A percentile compares a stretch with the other conserved stretches of the same genome.
Conservation (phyloP, 345 rosid genomes). For the Lenwebbia sp. region DNA sequence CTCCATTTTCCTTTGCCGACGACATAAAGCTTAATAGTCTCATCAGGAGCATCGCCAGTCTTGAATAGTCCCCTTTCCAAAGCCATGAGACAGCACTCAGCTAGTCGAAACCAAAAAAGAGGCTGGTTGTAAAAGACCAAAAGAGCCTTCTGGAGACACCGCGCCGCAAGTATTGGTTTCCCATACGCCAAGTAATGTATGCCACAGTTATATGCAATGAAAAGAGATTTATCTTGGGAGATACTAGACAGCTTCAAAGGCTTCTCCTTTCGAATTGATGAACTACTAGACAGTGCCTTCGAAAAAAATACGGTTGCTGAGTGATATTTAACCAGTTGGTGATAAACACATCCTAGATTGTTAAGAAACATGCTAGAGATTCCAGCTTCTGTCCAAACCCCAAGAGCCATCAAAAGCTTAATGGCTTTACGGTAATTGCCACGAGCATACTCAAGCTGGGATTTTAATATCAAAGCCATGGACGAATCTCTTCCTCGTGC, state of each 20-base stretch:
- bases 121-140: slow-evolving; percentile 53
- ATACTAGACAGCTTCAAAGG: slow-evolving; percentile 52
- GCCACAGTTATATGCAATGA: slow-evolving; percentile 78
- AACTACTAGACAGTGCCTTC: slow-evolving; percentile 59
- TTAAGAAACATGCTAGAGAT: slow-evolving; percentile 74
- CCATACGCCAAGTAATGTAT: slow-evolving; percentile 76
- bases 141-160: slow-evolving; percentile 78
- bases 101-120: slow-evolving; percentile 86
- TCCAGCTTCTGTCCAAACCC: slow-evolving; percentile 55
- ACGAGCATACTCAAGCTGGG: slow-evolving; percentile 96
- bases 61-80: slow-evolving; percentile 58
- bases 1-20: slow-evolving; percentile 95
- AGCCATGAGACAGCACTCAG: slow-evolving; percentile 94
- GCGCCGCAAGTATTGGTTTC: slow-evolving; percentile 82
- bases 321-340: slow-evolving; percentile 64
- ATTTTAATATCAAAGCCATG: slow-evolving; percentile 78
- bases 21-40: slow-evolving; percentile 45
- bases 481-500: slow-evolving; percentile 88
- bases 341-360: slow-evolving; percentile 90
- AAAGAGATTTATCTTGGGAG: slow-evolving; percentile 82
- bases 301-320: slow-evolving; percentile 56
- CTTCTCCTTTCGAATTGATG: slow-evolving; percentile 65
- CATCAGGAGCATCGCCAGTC: slow-evolving; percentile 24
- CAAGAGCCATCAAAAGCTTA: slow-evolving; percentile 77
- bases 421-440: slow-evolving; percentile 92